Base-by-base conservation (phyloP, 306 rosid species). In the Quercus glauca region DNA sequence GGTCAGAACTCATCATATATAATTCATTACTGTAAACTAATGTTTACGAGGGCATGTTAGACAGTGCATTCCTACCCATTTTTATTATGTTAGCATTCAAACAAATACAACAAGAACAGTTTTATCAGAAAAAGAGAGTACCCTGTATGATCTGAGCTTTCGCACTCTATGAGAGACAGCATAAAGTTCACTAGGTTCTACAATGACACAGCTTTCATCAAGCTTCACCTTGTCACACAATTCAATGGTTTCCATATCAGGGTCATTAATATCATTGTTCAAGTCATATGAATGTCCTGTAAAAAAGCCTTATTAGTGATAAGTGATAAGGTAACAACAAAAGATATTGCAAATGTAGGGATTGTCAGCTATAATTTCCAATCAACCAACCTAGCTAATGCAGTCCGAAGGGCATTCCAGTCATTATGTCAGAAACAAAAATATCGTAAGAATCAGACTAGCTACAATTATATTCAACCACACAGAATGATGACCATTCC, bases 71-170 rank as follows among this genome's bases (percentile, higher is more conserved):
- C 20, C 18, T 37, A 35, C 15, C 35, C 55, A 37, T 25, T 67
- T 35, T 19, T 19, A 35, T 35, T 35, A 21, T 14, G 10, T 35
- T 18, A 9, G 43, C 45, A 67, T 67, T 19, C 72, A 67, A 67
- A 18, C 14, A 33, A 0, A 67, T 33, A 33, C 17, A 33, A 33
- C 23, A 35, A n/a, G 3, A n/a, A 28, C 37, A n/a, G 17, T 59
- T 20, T 59, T 3, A 21, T 9, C 64, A 55, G 79, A 75, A 21
- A 78, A 73, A 49, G 37, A 52, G 55, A 79, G 49, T 83, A 93
- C 99, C 98, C 75, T 91, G 85, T 90, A 95, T 12, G 99, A 93
- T 81, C 92, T 81, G 74, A 82, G 92, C 87, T 84, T 91, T 87
- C 73, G 93, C 69, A 75, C 63, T 87, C 96, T 85, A 76, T 35